Evolutionary conservation across 2,329 filamentous ascomycete species (phyloP), one percentile per base, ranked within the genome.

Genomic region (Pseudogymnoascus sp.): DNA sequence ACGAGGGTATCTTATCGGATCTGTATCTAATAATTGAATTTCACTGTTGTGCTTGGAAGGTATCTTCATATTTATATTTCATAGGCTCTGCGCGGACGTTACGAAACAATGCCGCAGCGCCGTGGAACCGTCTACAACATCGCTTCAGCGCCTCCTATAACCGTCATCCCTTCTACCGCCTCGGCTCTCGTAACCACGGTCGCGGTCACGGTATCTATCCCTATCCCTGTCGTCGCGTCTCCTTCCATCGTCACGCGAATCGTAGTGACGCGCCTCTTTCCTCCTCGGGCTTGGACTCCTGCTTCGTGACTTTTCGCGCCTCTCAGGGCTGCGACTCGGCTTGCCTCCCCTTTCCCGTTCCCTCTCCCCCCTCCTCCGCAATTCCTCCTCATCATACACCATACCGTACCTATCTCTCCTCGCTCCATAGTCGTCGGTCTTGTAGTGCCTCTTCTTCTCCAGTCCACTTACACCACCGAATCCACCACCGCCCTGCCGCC

Each of bases 381-480:
- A 80, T 63, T 89, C 86, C 60, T 88, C 83, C 60, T 88, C 85
- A 63, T 90, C 88, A 71, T 95, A 90, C 0, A 96, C 86, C 84
- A 95, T 92, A 60, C 84, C 82, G 71, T 95, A 96, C 24, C 80
- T 78, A 59, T 81, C 77, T 61, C 74, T 75, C 31, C 72, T 70
- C 40, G 71, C 68, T 8, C 72, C 67, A 7, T 71, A 72, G 41
- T 73, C 73, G 33, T 58, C 57, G 60, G 84, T 84, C 64, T 90
- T 83, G 72, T 97, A 99, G 69, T 97, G 94, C 62, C 89, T 84
- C 75, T 90, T 89, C 79, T 92, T 94, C 76, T 97, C 92, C 63
- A 99, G 78, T 65, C 88, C 87, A 62, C 86, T 84, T 33, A 97
- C 90, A 62, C 94, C 94, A 66, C 94, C 94, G 78, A 95, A 99